Base-by-base conservation (phyloP, 495 filamentous ascomycete species). In the Xylaria curta region DNA sequence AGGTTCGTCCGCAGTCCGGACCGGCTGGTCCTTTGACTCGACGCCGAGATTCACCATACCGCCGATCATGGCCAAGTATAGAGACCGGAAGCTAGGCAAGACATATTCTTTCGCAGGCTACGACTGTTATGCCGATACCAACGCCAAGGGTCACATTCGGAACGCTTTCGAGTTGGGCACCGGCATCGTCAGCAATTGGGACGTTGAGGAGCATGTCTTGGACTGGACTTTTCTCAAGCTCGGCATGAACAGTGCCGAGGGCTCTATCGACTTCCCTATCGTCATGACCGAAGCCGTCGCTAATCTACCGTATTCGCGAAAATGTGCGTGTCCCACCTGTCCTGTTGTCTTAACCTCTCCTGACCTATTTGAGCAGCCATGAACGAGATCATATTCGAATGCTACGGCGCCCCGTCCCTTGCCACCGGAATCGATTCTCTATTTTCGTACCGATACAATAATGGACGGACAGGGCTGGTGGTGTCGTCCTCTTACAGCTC, bases 271-370 rank as follows among this genome's bases (percentile, higher is more conserved):
- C 71, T 84, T 94, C 76, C 94, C 95, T 2, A 87, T 99, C 70
- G 90, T 99, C 54, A 97, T 99, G 94, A 98, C 96, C 0, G 96
- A 99, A 80, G 91, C 97, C 0, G 90, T 97, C 70, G 96, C 95
- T 12, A 97, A 97, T 79, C 81, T 96, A 66, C 87, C 85, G 28
- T 98, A 99, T 79, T 90, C 94, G 44, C 82, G 94, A 72, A 94
- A 92, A 82, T 93, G 94, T 97, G 81, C 72, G 91, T 85, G 61
- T 68, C 47, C 38, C 38, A 28, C 19, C 26, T 28, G 10, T 62
- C 33, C 56, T 31, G 24, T 13, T 31, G 4, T 17, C 15, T 3
- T 42, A 36, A 68, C 60, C 38, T 31, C 24, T 42, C 63, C 73
- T 78, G 42, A 74, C 59, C 51, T 64, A 10, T 13, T 38, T 36